phyloP scores from a whole-genome alignment of 2,329 filamentous ascomycete genomes.

The Epichloe sp. region DNA sequence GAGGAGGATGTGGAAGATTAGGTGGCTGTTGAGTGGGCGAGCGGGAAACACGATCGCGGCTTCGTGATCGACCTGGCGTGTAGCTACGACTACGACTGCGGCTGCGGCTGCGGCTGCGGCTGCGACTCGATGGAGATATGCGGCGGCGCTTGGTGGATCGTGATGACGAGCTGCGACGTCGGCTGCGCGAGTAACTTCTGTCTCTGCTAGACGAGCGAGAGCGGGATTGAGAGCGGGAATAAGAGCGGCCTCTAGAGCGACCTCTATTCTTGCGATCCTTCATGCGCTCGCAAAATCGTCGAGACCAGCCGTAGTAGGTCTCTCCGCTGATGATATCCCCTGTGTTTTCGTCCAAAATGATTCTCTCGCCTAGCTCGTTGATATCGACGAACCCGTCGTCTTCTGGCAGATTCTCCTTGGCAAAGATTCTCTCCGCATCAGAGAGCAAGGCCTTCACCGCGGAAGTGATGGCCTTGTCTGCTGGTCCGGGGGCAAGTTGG shows the following conservation, averaged over 20 bases:
- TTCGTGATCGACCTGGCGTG: slow-evolving; percentile 13
- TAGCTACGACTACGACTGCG: slow-evolving; percentile 13
- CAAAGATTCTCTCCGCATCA: slow-evolving; percentile 57
- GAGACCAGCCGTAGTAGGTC: slow-evolving; percentile 83
- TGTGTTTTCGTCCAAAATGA: slow-evolving; percentile 52
- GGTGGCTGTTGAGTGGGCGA: slow-evolving; percentile 3
- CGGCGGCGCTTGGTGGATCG: slow-evolving; percentile 19
- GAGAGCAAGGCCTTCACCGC: slow-evolving; percentile 59
- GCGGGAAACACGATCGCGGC: slow-evolving; percentile 10
- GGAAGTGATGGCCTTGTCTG: slow-evolving; percentile 48
- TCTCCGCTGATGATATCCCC: slow-evolving; percentile 52
- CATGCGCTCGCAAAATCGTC: slow-evolving; percentile 70
- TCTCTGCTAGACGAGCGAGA: slow-evolving; percentile 13
- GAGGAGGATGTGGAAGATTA: slow-evolving; percentile 7
- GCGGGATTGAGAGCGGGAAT: slow-evolving; percentile 17
- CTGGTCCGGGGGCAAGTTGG: slow-evolving; percentile 54
- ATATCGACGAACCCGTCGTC: slow-evolving; percentile 46
- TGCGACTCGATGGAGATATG: slow-evolving; percentile 14
- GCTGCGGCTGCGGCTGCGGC: slow-evolving; percentile 6
- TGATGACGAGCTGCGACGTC: slow-evolving; percentile 19
- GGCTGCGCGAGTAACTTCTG: slow-evolving; percentile 14
- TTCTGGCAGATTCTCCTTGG: slow-evolving; percentile 32
- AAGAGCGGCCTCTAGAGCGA: slow-evolving; percentile 20
- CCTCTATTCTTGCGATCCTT: slow-evolving; percentile 35
- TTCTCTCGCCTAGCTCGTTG: slow-evolving; percentile 61